Conservation (phyloP, 108 stramenopile species). For the Skeletonema menzelii region DNA sequence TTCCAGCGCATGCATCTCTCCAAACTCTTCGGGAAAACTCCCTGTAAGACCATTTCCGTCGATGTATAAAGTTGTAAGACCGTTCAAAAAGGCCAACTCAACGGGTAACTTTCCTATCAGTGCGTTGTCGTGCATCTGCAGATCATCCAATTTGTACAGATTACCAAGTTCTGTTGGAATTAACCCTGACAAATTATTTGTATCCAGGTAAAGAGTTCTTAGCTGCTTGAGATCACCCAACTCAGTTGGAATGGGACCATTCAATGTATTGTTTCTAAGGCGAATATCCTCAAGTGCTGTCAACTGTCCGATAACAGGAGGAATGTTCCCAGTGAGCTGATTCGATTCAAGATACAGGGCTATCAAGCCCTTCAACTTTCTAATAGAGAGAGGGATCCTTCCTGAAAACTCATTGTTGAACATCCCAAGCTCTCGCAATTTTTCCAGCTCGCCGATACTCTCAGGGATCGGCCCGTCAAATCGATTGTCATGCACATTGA, state of each 20-base stretch:
- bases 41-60: constrained; percentile 44
- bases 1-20: constrained; percentile 39
- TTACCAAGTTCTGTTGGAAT: constrained; percentile 55
- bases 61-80: constrained; percentile 31
- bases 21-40: constrained; percentile 45
- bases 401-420: constrained; percentile 40
- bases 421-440: constrained; percentile 35
- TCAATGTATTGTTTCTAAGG: constrained; percentile 20
- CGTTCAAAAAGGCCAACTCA: constrained; percentile 49
- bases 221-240: constrained; percentile 22
- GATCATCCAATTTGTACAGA: constrained; percentile 43
- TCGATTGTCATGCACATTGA: constrained; percentile 49
- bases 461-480: constrained; percentile 58
- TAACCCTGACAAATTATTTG: constrained; percentile 53
- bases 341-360: constrained; percentile 56
- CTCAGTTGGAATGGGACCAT: constrained; percentile 44
- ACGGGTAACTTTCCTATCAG: constrained; percentile 64
- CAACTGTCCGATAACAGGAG: constrained; percentile 44
- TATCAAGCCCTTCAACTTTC: constrained; percentile 35
- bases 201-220: constrained; percentile 40
- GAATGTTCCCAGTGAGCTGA: constrained; percentile 58
- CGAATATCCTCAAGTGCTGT: constrained; percentile 40
- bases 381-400: constrained; percentile 30
- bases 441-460: constrained; percentile 44
- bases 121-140: constrained; percentile 43